Base-by-base conservation (phyloP, 352 stramenopile species). In the Phytopythium chamaehyphon region DNA sequence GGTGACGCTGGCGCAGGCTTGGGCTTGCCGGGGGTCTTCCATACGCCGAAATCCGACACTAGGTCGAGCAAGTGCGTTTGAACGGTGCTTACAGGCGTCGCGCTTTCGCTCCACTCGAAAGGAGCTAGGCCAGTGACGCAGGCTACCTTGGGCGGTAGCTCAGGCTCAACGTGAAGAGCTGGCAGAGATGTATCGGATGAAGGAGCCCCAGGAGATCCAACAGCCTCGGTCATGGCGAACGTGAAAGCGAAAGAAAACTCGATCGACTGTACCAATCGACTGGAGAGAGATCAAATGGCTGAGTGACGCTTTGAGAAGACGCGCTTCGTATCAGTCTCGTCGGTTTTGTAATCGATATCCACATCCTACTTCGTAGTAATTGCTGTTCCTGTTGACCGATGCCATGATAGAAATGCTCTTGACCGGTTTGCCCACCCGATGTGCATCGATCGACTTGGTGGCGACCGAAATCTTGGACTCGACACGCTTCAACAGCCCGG, bases 11-110 rank as follows among this genome's bases (percentile, higher is more conserved):
- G 42, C 4, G 36, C 12, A 15, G 53, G 33, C 21, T 59, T 59
- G 6, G 53, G 33, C 16, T 59, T 59, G 3, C 45, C 40, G 8
- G 43, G 43, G 36, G 53, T 59, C 19, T 59, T 59, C 53, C 53
- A 59, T 1, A 59, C 53, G n/a, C 53, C 53, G 23, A 48, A 59
- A 24, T 54, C 53, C 2, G 53, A 59, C 12, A 59, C 38, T 6
- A 59, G 40, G 37, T 59, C 53, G n/a, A 59, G 28, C 19, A 59
- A 21, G 24, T 59, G 53, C 16, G 31, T 40, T 12, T 47, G 53
- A 9, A 43, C 26, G 5, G 40, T 37, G 11, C 45, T 49, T n/a
- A 48, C 24, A 3, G 53, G 53, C 35, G 44, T 59, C 26, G 28
- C 14, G 24, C 45, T 52, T 33, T 59, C 53, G 10, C 12, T 54